These are phyloP conservation scores for Lindgomyces ingoldianus DNA, from an alignment of 495 filamentous ascomycete species.

Conservation along the genomic window DNA sequence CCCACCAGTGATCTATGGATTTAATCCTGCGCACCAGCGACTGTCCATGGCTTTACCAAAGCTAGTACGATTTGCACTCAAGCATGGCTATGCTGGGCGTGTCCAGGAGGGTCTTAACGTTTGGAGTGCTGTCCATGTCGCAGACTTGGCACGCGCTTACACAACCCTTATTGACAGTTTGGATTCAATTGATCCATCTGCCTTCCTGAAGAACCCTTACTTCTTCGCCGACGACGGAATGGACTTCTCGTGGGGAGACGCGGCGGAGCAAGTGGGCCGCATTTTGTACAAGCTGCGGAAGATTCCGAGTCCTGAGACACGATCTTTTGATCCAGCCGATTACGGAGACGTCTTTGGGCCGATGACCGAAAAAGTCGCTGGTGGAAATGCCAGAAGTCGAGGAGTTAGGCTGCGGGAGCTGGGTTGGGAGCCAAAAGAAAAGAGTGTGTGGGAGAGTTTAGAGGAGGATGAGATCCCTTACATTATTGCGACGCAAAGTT, in stretches of 20 bases:
- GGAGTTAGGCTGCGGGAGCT: slow-evolving; percentile 42
- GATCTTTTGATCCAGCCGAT: slow-evolving; percentile 35
- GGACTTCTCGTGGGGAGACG: slow-evolving; percentile 41
- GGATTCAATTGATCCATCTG: slow-evolving; percentile 27
- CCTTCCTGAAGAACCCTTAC: slow-evolving; percentile 42
- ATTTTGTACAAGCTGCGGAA: slow-evolving; percentile 33
- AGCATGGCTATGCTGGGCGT: slow-evolving; percentile 43
- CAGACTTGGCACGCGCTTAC: slow-evolving; percentile 41
- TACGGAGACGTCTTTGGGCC: slow-evolving; percentile 44
- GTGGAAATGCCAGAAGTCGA: slow-evolving; percentile 41
- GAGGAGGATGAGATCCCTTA: slow-evolving; percentile 46
- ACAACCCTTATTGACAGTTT: slow-evolving; percentile 43
- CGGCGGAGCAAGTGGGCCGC: slow-evolving; percentile 39
- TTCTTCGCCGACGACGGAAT: slow-evolving; percentile 48
- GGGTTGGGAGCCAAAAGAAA: slow-evolving; percentile 46
- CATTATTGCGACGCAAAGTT: slow-evolving; percentile 40
- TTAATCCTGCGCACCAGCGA: slow-evolving; percentile 38
- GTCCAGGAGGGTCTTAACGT: slow-evolving; percentile 42
- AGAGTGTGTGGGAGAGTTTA: slow-evolving; percentile 42
- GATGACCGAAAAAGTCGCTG: slow-evolving; percentile 35
- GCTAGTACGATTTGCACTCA: slow-evolving; percentile 43
- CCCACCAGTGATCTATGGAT: slow-evolving; percentile 45
- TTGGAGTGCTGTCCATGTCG: slow-evolving; percentile 42
- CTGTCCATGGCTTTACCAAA: slow-evolving; percentile 44
- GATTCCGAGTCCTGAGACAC: slow-evolving; percentile 36